Evolutionary conservation across 2,329 filamentous ascomycete species (phyloP).

Genomic region (Calonectria pseudoturangicola): DNA sequence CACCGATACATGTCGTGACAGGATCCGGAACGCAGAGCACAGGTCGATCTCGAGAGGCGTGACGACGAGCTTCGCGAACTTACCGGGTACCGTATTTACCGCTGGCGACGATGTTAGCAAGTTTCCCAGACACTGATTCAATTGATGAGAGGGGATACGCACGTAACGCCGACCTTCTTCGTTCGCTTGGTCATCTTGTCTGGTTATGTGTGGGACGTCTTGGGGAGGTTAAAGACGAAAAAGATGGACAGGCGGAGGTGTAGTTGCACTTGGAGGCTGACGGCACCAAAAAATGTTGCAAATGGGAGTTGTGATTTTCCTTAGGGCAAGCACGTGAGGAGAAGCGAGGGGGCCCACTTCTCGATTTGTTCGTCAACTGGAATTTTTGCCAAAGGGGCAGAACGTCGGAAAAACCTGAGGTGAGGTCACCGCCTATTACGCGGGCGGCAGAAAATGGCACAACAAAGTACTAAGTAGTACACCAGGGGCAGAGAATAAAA

Average conservation of each 20-base stretch:
- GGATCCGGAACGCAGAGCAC: constrained; percentile 35
- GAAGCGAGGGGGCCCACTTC: constrained; percentile 54
- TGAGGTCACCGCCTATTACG: not conserved
- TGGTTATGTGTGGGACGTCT: constrained; percentile 62
- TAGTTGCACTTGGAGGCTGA: constrained; percentile 57
- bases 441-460: not conserved
- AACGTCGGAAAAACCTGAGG: constrained; percentile 77
- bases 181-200: constrained; percentile 95
- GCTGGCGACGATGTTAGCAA: constrained; percentile 60
- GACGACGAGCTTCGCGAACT: constrained; percentile 60
- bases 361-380: constrained; percentile 27
- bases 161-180: constrained; percentile 97
- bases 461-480: not conserved
- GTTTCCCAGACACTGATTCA: constrained; percentile 29
- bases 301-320: constrained; percentile 63
- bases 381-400: constrained; percentile 60
- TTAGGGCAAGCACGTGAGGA: constrained; percentile 66
- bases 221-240: constrained; percentile 58
- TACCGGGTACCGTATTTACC: constrained; percentile 98
- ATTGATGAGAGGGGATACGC: constrained; percentile 55
- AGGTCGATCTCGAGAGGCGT: constrained; percentile 47
- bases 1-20: constrained; percentile 41
- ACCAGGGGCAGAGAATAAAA: not conserved
- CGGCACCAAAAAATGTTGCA: constrained; percentile 59
- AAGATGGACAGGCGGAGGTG: constrained; percentile 57